Base-by-base conservation (phyloP, 1,139 yeast genomes). In the Tardiomyces depauwii region DNA sequence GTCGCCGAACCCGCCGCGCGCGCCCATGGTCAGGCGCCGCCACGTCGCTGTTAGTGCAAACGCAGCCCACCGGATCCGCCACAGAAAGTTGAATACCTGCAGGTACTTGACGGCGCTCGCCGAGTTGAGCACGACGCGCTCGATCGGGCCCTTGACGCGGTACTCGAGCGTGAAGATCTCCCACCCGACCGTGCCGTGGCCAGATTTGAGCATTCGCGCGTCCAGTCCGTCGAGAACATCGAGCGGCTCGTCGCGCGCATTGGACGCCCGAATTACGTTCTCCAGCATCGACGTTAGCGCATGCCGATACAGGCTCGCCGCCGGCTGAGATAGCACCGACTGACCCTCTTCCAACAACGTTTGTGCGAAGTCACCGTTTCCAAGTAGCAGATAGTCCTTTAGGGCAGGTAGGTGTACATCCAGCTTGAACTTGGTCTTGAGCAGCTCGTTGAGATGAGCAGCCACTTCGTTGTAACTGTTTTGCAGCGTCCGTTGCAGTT, bases 101-200 rank as follows among this genome's bases (percentile, higher is more conserved):
- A 87, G 69, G 59, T 91, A 91, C 52, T 82, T 87, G 43, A 71
- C 72, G 40, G 72, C 68, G 2, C 77, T 59, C 38, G 46, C 48
- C 13, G 54, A 51, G 47, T 67, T 67, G 41, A 70, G 50, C 5
- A 70, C 53, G 9, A 65, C 66, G 23, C 57, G 53, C 40, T 66
- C 67, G 39, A 71, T 18, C 77, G 89, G 59, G 16, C 75, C 63
- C 43, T 76, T 82, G 4, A 87, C 68, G 45, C 80, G 72, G 60
- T 85, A 91, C 58, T 88, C 96, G 43, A 91, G 67, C 0, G 96
- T 87, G 62, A 91, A 89, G 2, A 85, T 88, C 59, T 89, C 95
- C 97, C 97, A 91, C 68, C 74, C 73, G 41, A 60, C 50, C 52
- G 69, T 78, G 0, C 93, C 93, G 54, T 81, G 76, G 2, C 78